Conservation (phyloP, 1,284 basidiomycete species). For the Vanrija pseudolonga region DNA sequence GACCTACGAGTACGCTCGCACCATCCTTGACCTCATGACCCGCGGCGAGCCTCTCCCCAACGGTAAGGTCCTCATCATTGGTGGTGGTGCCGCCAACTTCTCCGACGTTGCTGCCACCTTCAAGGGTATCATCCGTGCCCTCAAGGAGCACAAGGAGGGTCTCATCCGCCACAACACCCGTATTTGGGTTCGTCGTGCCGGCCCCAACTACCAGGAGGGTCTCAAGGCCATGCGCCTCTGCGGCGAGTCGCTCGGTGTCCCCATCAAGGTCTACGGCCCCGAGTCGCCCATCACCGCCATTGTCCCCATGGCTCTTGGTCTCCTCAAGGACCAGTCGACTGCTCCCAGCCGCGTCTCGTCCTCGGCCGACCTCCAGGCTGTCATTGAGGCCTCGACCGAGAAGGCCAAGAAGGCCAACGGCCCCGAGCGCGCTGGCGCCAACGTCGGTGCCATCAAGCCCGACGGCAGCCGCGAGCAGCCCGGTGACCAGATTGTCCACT, state of each 20-base stretch:
- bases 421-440: constrained; percentile 25
- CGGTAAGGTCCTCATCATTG: constrained; percentile 98
- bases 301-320: constrained; percentile 91
- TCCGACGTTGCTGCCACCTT: constrained; percentile 99
- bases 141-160: constrained; percentile 87
- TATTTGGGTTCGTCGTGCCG: constrained; percentile 96
- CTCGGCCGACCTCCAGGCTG: constrained; percentile 40
- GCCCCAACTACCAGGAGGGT: constrained; percentile 99
- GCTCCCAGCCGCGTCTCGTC: constrained; percentile 44
- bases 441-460: constrained; percentile 70
- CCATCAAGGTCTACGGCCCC: constrained; percentile 94
- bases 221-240: constrained; percentile 98
- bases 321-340: constrained; percentile 55
- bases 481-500: constrained; percentile 79
- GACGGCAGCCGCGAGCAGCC: constrained; percentile 66
- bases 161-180: constrained; percentile 80
- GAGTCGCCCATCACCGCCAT: constrained; percentile 99
- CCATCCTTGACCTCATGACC: constrained; percentile 95
- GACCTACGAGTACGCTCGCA: constrained; percentile 99
- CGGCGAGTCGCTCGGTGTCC: constrained; percentile 94
- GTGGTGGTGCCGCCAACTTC: constrained; percentile 98
- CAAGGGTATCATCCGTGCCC: constrained; percentile 98
- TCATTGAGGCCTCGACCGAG: constrained; percentile 29
- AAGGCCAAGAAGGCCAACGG: constrained; percentile 25
- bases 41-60: constrained; percentile 76